Evolutionary conservation across 306 rosid species (phyloP).

Genomic region (Prunus salicina): DNA sequence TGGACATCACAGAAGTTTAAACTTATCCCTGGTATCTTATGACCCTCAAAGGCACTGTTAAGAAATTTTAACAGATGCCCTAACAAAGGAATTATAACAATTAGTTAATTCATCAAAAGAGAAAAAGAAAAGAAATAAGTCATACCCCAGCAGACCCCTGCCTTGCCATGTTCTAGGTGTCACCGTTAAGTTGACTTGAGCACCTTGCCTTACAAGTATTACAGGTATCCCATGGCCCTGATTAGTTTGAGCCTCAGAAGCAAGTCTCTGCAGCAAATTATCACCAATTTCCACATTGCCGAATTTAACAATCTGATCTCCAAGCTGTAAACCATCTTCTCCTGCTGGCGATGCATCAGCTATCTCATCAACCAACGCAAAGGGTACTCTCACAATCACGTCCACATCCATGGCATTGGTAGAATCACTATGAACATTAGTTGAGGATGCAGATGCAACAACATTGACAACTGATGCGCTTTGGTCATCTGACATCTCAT

Average conservation of each 20-base stretch:
- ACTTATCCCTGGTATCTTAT: not conserved
- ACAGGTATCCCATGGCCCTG: constrained; percentile 51
- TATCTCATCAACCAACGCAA: constrained; percentile 89
- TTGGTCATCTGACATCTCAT: constrained; percentile 41
- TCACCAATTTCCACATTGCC: constrained; percentile 84
- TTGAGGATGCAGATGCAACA: constrained; percentile 38
- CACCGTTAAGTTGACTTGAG: constrained; percentile 53
- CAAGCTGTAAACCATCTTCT: constrained; percentile 87
- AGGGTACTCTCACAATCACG: constrained; percentile 58
- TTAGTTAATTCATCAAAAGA: not conserved
- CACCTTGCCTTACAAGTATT: constrained; percentile 70
- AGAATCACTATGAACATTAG: constrained; percentile 39
- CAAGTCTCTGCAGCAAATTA: constrained; percentile 61
- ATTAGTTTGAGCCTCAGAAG: constrained; percentile 73
- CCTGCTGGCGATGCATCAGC: constrained; percentile 84
- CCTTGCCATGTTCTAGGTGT: constrained; percentile 96
- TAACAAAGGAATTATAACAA: not conserved
- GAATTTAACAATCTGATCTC: constrained; percentile 84
- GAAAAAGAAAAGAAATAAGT: constrained; percentile 11
- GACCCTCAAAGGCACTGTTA: not conserved
- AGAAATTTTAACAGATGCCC: not conserved
- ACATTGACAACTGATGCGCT: constrained; percentile 29
- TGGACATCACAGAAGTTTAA: not conserved
- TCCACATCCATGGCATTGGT: constrained; percentile 52
- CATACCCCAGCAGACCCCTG: constrained; percentile 93